Base-by-base conservation (phyloP, 23 red algal genomes). In the Pyropia yezoensis region DNA sequence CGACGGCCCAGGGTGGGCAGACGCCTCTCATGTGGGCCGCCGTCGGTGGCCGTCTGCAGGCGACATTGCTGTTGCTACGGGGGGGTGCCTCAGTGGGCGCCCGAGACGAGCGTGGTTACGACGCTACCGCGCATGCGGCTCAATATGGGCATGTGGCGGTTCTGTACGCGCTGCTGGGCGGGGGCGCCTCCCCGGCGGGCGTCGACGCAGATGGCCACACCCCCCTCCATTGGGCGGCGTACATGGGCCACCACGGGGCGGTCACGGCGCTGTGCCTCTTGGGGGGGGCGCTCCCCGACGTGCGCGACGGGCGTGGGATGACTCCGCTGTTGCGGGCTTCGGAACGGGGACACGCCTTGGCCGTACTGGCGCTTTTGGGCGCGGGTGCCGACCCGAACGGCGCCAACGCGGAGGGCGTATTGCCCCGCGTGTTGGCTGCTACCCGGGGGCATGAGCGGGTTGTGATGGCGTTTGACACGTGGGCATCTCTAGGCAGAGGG, bases 321-420 rank as follows among this genome's bases (percentile, higher is more conserved):
- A 91, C 88, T 9, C 75, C 88, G 60, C 64, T 91, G 63, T 75
- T 79, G 52, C 69, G 80, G 19, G 88, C 88, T 32, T 66, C 67
- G 26, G 58, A 62, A 18, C 39, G 74, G 24, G 78, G 69, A 15
- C 77, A 84, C 30, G 18, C 25, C 18, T 28, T 49, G 14, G 61
- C 82, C 30, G 68, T 67, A 16, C 64, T 77, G 5, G 75, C 59
- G 56, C 67, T 91, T 17, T 52, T 91, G 19, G 27, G 72, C 9
- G 83, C 67, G 27, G 83, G 83, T 5, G 83, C 83, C 17, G 83
- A 88, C 59, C 47, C 32, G 1, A 59, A n/a, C 13, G 65, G 33
- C 21, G 54, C 32, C 13, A 61, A 85, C 55, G 55, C 55, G 5
- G 55, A 21, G 5, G 55, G 55, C 25, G 55, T 59, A 15, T 15